phyloP scores from a whole-genome alignment of 169 alveolate species.

The Eimeria falciformis region DNA sequence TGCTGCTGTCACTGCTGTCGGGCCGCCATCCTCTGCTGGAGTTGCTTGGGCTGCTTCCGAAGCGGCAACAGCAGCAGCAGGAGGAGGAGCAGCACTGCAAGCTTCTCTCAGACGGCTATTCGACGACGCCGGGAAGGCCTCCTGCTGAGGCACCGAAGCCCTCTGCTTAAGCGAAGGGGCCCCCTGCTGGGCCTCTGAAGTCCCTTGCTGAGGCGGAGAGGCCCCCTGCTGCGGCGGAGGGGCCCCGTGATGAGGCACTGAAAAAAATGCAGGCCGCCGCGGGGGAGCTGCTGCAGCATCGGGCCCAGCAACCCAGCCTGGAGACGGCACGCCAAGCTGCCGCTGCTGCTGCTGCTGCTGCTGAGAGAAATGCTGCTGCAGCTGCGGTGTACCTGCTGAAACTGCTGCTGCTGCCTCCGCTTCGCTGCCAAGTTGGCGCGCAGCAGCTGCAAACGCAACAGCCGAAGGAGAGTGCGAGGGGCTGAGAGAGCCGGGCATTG shows the following conservation, averaged over 20 bases:
- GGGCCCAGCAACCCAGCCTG: neutral
- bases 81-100: neutral
- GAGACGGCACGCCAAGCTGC: slow-evolving; percentile 18
- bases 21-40: neutral
- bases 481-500: neutral
- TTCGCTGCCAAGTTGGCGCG: slow-evolving; percentile 9
- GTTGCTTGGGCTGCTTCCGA: neutral
- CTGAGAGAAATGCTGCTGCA: slow-evolving; percentile 19
- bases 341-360: slow-evolving; percentile 58
- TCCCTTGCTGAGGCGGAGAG: too few relatives aligned
- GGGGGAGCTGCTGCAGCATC: slow-evolving; percentile 30
- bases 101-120: too few relatives aligned
- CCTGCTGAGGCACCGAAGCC: neutral
- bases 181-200: slow-evolving; percentile 57
- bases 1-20: neutral
- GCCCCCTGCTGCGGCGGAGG: neutral
- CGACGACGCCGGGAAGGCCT: too few relatives aligned
- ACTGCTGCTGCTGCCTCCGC: neutral
- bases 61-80: slow-evolving; percentile 25
- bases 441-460: slow-evolving; percentile 32
- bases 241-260: slow-evolving; percentile 38
- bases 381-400: slow-evolving; percentile 28
- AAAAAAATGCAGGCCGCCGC: neutral
- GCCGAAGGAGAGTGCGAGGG: slow-evolving; percentile 25
- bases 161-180: neutral